Conservation (phyloP, 345 rosid genomes). For the Ricinus communis region DNA sequence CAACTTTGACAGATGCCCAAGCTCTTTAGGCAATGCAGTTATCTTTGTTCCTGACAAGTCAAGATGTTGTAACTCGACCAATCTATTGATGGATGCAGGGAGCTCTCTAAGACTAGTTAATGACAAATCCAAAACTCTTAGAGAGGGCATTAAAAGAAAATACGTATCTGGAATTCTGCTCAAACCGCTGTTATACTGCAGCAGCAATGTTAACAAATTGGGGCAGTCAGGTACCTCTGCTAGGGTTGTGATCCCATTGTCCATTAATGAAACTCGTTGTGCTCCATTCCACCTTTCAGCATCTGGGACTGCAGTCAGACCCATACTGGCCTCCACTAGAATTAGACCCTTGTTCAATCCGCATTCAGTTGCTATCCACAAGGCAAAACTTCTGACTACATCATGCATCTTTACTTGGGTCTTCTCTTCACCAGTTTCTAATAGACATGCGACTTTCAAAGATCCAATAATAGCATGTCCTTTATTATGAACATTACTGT, state of each 20-base stretch:
- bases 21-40: slow-evolving; percentile 39
- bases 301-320: slow-evolving; percentile 16
- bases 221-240: slow-evolving; percentile 35
- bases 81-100: slow-evolving; percentile 37
- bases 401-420: slow-evolving; percentile 29
- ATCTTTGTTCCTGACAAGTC: slow-evolving; percentile 48
- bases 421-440: slow-evolving; percentile 17
- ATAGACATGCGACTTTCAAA: slow-evolving; percentile 22
- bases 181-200: slow-evolving; percentile 20
- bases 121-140: slow-evolving; percentile 37
- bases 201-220: slow-evolving; percentile 26
- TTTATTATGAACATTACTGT: slow-evolving; percentile 24
- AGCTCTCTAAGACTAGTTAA: slow-evolving; percentile 39
- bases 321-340: slow-evolving; percentile 18
- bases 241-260: slow-evolving; percentile 40
- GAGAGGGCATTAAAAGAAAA: slow-evolving; percentile 40
- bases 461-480: slow-evolving; percentile 38
- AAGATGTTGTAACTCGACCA: slow-evolving; percentile 41
- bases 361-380: slow-evolving; percentile 20
- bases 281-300: slow-evolving; percentile 29
- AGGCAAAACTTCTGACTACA: slow-evolving; percentile 23
- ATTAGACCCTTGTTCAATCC: not conserved
- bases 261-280: slow-evolving; percentile 40
- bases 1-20: slow-evolving; percentile 39
- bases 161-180: slow-evolving; percentile 12